Evolutionary conservation across 352 stramenopile genomes (phyloP).

Genomic region (Phytophthora pistaciae): DNA sequence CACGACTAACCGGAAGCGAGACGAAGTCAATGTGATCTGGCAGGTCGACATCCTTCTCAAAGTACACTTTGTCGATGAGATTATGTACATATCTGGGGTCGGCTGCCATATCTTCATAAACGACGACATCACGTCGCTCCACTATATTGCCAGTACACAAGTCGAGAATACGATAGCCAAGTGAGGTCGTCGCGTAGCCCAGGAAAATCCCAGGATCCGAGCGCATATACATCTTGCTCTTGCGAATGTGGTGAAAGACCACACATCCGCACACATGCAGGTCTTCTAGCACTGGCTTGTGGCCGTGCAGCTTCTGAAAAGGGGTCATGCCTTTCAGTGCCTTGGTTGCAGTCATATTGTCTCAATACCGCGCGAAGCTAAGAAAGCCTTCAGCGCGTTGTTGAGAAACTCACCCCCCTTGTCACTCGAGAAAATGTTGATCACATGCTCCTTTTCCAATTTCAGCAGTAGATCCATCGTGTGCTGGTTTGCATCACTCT

Average conservation of each 20-base stretch:
- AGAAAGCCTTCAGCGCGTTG: neutral
- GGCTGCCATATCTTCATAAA: neutral
- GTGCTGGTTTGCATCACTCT: neutral
- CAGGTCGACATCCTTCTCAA: neutral
- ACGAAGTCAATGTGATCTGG: neutral
- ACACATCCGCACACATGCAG: neutral
- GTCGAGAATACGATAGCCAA: neutral
- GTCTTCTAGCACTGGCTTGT: neutral
- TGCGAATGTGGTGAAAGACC: neutral
- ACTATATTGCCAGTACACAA: neutral
- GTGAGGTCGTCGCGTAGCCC: neutral
- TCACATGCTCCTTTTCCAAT: neutral
- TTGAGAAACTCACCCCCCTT: slow-evolving; percentile 4
- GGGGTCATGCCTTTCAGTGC: neutral
- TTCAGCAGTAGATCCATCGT: neutral
- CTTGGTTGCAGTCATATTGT: slow-evolving; percentile 1
- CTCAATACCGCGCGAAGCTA: neutral
- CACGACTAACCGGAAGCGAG: neutral
- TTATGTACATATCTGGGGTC: neutral
- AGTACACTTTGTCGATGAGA: neutral
- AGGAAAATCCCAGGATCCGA: neutral
- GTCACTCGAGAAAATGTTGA: slow-evolving; percentile 5
- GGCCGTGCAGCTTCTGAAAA: neutral
- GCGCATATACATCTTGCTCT: neutral
- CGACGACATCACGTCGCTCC: neutral